A percentile compares a stretch with the other conserved stretches of the same genome.
Evolutionary conservation across 805 yeast genomes (phyloP).

Genomic region (Metschnikowia similis): DNA sequence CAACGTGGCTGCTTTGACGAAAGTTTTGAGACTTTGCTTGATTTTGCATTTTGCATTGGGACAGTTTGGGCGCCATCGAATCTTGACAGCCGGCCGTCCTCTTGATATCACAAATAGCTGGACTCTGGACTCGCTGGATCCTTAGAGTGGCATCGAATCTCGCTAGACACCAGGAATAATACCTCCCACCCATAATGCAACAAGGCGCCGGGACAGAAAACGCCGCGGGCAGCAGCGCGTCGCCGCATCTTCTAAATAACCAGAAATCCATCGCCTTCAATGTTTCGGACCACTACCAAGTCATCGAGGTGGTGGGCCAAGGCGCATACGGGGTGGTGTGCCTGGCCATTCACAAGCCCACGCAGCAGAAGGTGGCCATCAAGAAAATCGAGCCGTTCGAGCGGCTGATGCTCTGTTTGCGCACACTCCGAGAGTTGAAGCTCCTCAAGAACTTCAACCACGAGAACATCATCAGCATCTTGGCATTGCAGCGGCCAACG

Average conservation of each 20-base stretch:
- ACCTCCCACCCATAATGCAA: background rate
- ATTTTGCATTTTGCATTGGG: no score
- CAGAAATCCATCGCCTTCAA: conserved; percentile 55
- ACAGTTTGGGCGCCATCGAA: no score
- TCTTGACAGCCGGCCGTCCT: background rate
- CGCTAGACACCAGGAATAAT: background rate
- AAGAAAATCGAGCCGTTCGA: conserved; percentile 93
- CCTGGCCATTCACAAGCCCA: conserved; percentile 81
- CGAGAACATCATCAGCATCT: conserved; percentile 85
- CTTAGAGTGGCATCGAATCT: no score
- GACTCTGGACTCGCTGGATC: no score
- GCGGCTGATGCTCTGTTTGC: conserved; percentile 78
- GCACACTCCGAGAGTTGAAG: conserved; percentile 88
- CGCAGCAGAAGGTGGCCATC: conserved; percentile 88
- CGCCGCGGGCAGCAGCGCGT: background rate
- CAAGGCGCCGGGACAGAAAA: conserved; percentile 1
- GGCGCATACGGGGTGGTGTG: conserved; percentile 97
- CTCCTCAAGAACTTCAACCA: conserved; percentile 85
- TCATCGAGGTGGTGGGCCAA: conserved; percentile 83
- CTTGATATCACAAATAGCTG: background rate
- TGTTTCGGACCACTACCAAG: conserved; percentile 82
- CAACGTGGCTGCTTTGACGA: no score
- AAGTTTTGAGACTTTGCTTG: no score
- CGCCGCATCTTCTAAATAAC: conserved; percentile 2
- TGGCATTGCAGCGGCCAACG: conserved; percentile 84